Evolutionary conservation across 306 rosid species (phyloP), one percentile per base, ranked within the genome.

Genomic region (Trifolium repens): DNA sequence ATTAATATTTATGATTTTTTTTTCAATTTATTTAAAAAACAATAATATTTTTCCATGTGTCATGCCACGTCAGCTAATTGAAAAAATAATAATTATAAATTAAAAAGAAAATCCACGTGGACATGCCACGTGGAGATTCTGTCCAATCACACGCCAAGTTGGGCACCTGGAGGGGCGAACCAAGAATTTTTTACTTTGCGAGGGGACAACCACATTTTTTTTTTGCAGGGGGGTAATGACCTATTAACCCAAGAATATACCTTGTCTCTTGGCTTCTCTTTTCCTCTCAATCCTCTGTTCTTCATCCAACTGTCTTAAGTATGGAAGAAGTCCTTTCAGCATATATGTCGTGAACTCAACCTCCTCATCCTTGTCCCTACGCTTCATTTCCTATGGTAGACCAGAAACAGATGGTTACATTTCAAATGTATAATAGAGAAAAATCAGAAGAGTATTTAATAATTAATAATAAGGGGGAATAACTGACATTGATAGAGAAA

Each of bases 231-330:
- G 19, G 19, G 19, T 17, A 17, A 17, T 17, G 19, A 17, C 19
- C 19, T 17, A 17, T 17, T 17, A 17, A 17, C 19, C 19, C 19
- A 17, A 17, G 0, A 17, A 17, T 17, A 62, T 74, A 90, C 98
- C 98, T 72, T 73, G 88, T 85, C 83, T 82, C 67, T 77, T 83
- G 8, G 98, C 94, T 83, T 91, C 98, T 39, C 72, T 17, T 49
- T 77, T 70, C 55, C 74, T 81, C 89, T 94, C 97, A 44, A 19
- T 13, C 80, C 43, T 63, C 69, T 91, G 96, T 60, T 94, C 96
- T 74, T 86, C 89, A 67, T 69, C 79, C 42, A 94, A 78, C 69
- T 68, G 84, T 68, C 75, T 86, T 71, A 94, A 35, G 83, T 77
- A 81, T 17, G 97, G 97, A 81, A 94, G 87, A 74, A 94, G 81